Conservation (phyloP, 1,284 basidiomycete genomes). For the Amylostereum chailletii region DNA sequence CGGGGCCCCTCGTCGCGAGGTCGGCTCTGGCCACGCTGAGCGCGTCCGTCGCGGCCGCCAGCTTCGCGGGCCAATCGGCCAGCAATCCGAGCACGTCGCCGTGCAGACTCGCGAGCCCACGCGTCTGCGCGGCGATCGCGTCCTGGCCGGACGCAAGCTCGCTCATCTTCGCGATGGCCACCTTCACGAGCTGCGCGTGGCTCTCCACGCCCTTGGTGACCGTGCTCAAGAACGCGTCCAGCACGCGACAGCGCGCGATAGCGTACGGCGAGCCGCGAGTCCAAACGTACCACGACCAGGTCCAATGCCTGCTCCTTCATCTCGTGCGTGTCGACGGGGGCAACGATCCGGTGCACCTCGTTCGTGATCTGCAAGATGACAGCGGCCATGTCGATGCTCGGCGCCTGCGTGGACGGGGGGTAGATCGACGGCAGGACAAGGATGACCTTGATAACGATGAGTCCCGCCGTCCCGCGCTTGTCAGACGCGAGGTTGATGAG, state of each 20-base stretch:
- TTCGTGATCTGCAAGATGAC: slow-evolving; percentile 50
- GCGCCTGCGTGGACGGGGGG: slow-evolving; percentile 16
- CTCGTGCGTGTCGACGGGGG: slow-evolving; percentile 69
- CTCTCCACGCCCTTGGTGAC: slow-evolving; percentile 44
- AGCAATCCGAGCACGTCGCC: slow-evolving; percentile 26
- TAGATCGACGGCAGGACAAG: slow-evolving; percentile 50
- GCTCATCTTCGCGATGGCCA: slow-evolving; percentile 27
- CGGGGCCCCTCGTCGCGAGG: slow-evolving; percentile 20
- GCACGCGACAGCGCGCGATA: slow-evolving; percentile 55
- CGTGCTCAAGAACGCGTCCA: slow-evolving; percentile 48
- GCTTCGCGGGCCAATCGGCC: slow-evolving; percentile 32
- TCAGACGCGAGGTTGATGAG: slow-evolving; percentile 80
- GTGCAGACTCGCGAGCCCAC: slow-evolving; percentile 20
- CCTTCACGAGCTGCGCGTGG: slow-evolving; percentile 38
- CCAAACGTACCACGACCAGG: slow-evolving; percentile 73
- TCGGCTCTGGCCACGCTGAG: slow-evolving; percentile 28
- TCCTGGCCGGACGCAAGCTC: slow-evolving; percentile 35
- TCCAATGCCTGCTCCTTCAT: slow-evolving; percentile 82
- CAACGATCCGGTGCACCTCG: slow-evolving; percentile 61
- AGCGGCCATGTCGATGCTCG: slow-evolving; percentile 38
- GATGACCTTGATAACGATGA: slow-evolving; percentile 65
- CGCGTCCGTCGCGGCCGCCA: slow-evolving; percentile 31
- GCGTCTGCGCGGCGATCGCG: slow-evolving; percentile 29
- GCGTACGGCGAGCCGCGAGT: slow-evolving; percentile 67
- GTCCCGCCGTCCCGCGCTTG: slow-evolving; percentile 73